These are phyloP conservation scores for Taphrina pruni DNA, from an alignment of 1,139 yeast genomes.

Conservation along the genomic window DNA sequence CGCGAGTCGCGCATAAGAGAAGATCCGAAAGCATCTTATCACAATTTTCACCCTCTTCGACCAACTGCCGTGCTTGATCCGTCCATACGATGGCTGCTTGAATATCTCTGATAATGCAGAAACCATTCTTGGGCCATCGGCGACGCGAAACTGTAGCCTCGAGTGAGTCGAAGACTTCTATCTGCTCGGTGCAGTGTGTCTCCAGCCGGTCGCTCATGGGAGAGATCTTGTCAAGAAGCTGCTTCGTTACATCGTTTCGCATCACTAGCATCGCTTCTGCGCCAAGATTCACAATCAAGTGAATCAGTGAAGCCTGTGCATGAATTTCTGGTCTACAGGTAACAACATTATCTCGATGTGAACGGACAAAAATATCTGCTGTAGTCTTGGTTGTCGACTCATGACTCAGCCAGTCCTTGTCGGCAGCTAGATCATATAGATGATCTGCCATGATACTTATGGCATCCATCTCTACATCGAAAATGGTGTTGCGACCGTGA, in stretches of 20 bases:
- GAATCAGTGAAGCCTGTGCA: not conserved
- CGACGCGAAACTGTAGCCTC: not conserved
- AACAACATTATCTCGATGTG: slow-evolving; percentile 1
- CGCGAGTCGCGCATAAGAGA: not conserved
- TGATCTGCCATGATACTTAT: slow-evolving; percentile 43
- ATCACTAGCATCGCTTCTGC: slow-evolving; percentile 24
- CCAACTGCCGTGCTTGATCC: not conserved
- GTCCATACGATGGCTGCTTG: slow-evolving; percentile 34
- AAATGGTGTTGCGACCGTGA: not conserved
- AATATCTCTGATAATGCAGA: slow-evolving; percentile 9
- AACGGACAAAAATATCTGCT: not conserved
- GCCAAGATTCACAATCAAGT: not conserved
- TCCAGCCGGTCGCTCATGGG: slow-evolving; percentile 12
- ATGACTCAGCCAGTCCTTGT: slow-evolving; percentile 17
- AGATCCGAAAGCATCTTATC: not conserved
- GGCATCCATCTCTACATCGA: slow-evolving; percentile 25
- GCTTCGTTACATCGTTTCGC: slow-evolving; percentile 3
- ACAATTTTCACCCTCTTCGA: not conserved
- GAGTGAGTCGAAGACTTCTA: slow-evolving; percentile 13
- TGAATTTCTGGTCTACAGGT: not conserved
- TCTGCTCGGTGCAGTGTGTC: not conserved
- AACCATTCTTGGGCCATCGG: slow-evolving; percentile 13
- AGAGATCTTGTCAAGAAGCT: not conserved
- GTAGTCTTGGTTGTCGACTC: slow-evolving; percentile 10
- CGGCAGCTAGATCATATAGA: slow-evolving; percentile 16